Conservation (phyloP, 805 yeast genomes). For the Hanseniaspora lindneri region DNA sequence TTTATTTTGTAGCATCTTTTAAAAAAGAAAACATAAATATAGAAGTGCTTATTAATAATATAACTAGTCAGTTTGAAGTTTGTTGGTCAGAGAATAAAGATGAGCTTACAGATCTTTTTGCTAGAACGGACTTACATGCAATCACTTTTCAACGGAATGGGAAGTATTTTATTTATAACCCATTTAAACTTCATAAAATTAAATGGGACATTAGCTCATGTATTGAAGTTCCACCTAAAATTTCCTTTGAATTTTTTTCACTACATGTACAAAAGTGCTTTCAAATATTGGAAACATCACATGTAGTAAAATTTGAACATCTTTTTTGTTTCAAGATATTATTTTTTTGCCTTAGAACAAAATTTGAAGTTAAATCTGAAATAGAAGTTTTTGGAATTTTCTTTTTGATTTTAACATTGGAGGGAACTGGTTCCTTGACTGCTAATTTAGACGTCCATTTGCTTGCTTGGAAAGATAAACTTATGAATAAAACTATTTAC, state of each 20-base stretch:
- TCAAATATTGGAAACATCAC: background rate
- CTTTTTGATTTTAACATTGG: background rate
- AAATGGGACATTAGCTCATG: background rate
- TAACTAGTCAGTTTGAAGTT: background rate
- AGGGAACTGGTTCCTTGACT: background rate
- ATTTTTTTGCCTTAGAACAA: background rate
- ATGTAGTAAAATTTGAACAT: background rate
- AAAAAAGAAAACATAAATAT: background rate
- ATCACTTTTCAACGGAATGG: background rate
- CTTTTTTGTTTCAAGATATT: background rate
- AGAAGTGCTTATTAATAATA: background rate
- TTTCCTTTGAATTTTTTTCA: background rate
- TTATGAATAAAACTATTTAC: background rate
- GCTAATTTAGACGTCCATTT: background rate
- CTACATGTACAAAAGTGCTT: background rate
- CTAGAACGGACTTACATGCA: too few relatives aligned
- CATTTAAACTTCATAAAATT: background rate
- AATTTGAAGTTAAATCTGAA: background rate
- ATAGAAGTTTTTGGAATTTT: background rate
- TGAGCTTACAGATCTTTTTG: background rate
- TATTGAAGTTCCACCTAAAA: background rate
- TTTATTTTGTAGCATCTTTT: background rate
- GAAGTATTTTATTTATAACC: background rate
- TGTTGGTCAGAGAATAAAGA: background rate
- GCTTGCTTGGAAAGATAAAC: background rate